Evolutionary conservation across 2,329 filamentous ascomycete genomes (phyloP).

Genomic region (Beauveria sp.): DNA sequence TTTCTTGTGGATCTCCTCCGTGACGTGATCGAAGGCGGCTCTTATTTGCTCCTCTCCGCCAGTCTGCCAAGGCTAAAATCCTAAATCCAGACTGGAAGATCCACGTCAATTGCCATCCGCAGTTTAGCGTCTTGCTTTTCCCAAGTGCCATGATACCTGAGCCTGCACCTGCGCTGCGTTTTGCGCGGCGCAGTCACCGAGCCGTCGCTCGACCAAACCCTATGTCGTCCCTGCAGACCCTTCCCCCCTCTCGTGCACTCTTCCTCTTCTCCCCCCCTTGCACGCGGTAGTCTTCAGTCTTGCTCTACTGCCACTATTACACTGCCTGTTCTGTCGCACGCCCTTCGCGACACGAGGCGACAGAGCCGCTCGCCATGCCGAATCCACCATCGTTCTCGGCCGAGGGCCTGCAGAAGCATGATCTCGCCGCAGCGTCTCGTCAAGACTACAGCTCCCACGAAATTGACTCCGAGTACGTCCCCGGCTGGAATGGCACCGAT

Average conservation of each 20-base stretch:
- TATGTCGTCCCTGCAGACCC: not conserved
- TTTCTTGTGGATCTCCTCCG: constrained; percentile 1
- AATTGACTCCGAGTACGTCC: not conserved
- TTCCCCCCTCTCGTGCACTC: not conserved
- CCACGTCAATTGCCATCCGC: constrained; percentile 5
- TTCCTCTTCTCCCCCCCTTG: not conserved
- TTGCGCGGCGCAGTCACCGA: not conserved
- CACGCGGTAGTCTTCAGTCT: not conserved
- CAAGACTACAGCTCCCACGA: constrained; percentile 9
- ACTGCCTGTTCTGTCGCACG: not conserved
- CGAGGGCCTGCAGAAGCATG: not conserved
- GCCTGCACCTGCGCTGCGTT: not conserved
- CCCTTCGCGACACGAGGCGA: not conserved
- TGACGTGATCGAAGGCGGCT: constrained; percentile 8
- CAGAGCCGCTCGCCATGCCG: not conserved
- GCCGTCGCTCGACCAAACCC: not conserved
- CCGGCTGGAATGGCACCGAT: constrained; percentile 10
- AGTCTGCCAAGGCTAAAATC: not conserved
- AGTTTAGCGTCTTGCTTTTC: constrained; percentile 3
- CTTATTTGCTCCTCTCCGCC: not conserved
- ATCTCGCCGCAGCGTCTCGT: not conserved
- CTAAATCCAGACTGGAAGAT: constrained; percentile 3
- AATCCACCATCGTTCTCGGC: not conserved
- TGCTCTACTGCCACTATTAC: not conserved
- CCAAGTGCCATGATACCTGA: constrained; percentile 1